Evolutionary conservation across 176 grass and related monocot genomes (phyloP).

Genomic region (Avena insularis): DNA sequence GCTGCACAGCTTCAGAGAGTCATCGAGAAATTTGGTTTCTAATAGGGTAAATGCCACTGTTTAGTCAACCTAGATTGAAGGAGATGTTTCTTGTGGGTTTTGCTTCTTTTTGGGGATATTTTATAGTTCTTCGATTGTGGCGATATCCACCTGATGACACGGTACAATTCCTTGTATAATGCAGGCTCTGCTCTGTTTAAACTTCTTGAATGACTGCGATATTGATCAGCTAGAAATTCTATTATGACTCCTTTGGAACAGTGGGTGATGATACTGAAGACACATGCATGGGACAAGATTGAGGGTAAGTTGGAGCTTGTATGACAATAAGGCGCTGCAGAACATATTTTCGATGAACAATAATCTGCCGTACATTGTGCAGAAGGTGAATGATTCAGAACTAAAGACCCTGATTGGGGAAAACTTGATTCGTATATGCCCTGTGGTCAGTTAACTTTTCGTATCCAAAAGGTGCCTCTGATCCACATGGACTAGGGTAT

Average conservation of each 20-base stretch:
- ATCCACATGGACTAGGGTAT: constrained; percentile 2
- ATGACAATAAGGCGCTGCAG: background rate
- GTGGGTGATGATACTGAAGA: background rate
- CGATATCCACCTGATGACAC: no score
- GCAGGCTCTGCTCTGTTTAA: background rate
- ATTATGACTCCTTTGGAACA: background rate
- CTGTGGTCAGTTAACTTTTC: background rate
- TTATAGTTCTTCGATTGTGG: no score
- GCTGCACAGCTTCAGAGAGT: no score
- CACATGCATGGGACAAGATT: background rate
- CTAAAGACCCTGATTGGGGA: background rate
- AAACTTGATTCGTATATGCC: background rate
- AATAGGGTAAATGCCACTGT: no score
- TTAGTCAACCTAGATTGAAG: no score
- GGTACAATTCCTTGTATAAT: background rate
- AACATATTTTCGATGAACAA: background rate
- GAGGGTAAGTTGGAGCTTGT: background rate
- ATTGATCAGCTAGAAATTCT: background rate
- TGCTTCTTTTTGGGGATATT: no score
- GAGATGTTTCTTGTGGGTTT: no score
- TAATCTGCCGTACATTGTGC: background rate
- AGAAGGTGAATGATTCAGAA: background rate
- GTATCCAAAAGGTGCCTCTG: background rate
- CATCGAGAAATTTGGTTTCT: no score
- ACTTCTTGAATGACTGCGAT: background rate